Base-by-base conservation (phyloP, 441 rosid species). In the Melastoma candidum region DNA sequence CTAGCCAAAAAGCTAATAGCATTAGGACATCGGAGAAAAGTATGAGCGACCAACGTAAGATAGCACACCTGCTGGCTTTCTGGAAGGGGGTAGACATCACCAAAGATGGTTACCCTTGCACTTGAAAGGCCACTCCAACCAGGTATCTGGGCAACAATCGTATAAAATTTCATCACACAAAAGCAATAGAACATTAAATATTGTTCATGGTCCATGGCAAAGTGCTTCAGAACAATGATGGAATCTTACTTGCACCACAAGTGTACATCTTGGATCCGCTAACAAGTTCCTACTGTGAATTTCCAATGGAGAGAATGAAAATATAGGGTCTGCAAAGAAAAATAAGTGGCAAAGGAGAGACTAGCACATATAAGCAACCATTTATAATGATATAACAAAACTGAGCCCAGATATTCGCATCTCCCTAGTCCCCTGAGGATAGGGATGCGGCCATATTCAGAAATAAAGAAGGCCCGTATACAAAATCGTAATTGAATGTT, bases 51-150 rank as follows among this genome's bases (percentile, higher is more conserved):
- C 41, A 36, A 36, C 41, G 8, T 36, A 29, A 36, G 6, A 9
- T 4, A 4, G 41, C 7, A 9, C 8, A 88, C 99, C 93, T 93
- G 97, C 70, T 86, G 85, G 64, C 80, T 68, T 67, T 83, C 84
- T 26, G 86, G 80, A 66, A 93, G 88, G 13, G 99, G 99, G 74
- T 77, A 75, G 32, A 89, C 82, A 67, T 93, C 97, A 11, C 99
- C 99, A 72, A 93, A 93, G 36, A 93, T 76, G 49, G 99, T 89
- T 60, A 89, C 99, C 57, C 97, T 83, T 27, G 99, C 99, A 70
- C 89, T 93, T 22, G 97, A 93, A 71, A 93, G 83, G 81, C 96
- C 79, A 71, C 95, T 93, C 97, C 97, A 86, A 54, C 97, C 97
- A 9, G 96, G 97, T 54, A 93, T 81, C 99, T 93, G 70, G 49